Base-by-base conservation (phyloP, 2,329 filamentous ascomycete species). In the Sclerotinia subarctica region DNA sequence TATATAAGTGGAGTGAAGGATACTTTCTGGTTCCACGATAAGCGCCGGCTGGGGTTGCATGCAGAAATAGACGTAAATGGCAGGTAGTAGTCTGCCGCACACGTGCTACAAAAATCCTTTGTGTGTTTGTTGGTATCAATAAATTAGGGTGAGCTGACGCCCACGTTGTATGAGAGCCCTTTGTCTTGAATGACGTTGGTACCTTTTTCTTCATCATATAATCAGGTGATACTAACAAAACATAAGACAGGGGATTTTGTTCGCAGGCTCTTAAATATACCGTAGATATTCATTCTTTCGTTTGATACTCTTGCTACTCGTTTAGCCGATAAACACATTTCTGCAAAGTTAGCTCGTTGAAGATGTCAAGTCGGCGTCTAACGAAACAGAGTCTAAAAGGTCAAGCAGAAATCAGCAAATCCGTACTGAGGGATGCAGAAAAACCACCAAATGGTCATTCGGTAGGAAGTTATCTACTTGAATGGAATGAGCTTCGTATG, bases 401-500 rank as follows among this genome's bases (percentile, higher is more conserved):
- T 11, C 57, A 29, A 15, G 17, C 21, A 47, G 26, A 29, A 15
- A n/a, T 47, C 5, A 29, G 21, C 32, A 47, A 47, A n/a, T 11
- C 19, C 6, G 7, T 32, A 38, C 5, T 38, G 5, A 6, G 21
- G 29, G n/a, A 7, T 51, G 29, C 1, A 5, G 26, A 4, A 17
- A 63, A 63, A 24, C 11, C 13, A 42, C 29, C 15, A 21, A 10
- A 24, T 8, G 21, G n/a, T n/a, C 10, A 51, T 35, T 24, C 6
- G 3, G 11, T 42, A 1, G 54, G 54, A 24, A 63, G 29, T 51
- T 21, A 17, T 17, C 6, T 63, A 19, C 29, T 63, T 10, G 59
- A 63, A 51, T 63, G 59, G 59, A 6, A 63, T 24, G 59, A 63
- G 10, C 42, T 63, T 32, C 21, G 59, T 63, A 26, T 51, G 59